phyloP scores from a whole-genome alignment of 257 asterid genomes.

The Solanum sparsipilum region DNA sequence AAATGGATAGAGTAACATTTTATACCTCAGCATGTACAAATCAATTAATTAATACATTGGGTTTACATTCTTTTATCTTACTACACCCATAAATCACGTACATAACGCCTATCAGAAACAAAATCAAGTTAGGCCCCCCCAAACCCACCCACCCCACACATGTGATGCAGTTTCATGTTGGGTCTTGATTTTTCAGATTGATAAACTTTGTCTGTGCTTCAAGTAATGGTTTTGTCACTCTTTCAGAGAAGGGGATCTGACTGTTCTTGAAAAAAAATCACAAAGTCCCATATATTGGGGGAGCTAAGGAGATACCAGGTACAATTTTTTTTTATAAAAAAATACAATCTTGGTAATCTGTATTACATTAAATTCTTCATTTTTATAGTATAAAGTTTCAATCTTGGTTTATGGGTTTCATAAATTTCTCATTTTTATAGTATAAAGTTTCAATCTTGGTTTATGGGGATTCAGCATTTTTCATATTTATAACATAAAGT shows the following conservation, averaged over 20 bases:
- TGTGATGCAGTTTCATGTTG: constrained; percentile 20
- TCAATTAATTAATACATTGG: not conserved
- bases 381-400: not conserved
- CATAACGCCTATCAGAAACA: constrained; percentile 8
- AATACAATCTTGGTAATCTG: not conserved
- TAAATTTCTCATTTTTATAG: not conserved
- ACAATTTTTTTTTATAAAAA: not conserved
- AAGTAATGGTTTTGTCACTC: constrained; percentile 14
- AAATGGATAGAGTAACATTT: no score
- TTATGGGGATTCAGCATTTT: not conserved
- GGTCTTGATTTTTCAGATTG: constrained; percentile 27
- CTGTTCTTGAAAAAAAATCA: constrained; percentile 8
- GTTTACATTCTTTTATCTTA: not conserved
- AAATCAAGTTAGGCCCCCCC: not conserved
- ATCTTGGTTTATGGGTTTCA: not conserved
- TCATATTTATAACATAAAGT: not conserved
- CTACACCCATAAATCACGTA: not conserved
- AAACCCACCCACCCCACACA: not conserved
- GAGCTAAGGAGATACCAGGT: not conserved
- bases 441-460: not conserved
- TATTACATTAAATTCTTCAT: not conserved
- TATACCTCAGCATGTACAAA: not conserved
- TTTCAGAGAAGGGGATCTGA: constrained; percentile 39
- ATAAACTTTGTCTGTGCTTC: constrained; percentile 26
- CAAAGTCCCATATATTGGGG: not conserved